Base-by-base conservation (phyloP, 2,329 filamentous ascomycete species). In the Ophiocordyceps camponoti-saundersi region DNA sequence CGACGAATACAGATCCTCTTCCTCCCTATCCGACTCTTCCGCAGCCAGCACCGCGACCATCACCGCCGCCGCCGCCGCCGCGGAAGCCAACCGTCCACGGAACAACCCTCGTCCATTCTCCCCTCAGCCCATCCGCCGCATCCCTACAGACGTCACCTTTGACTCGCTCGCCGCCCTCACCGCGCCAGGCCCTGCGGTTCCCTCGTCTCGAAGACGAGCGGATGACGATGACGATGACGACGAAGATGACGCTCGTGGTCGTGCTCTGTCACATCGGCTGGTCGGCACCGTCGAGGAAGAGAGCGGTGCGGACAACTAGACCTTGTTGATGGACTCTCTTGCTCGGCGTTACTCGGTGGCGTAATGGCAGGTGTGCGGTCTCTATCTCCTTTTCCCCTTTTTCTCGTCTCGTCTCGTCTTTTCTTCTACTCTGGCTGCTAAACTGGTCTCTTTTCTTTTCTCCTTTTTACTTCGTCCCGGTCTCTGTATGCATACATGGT, bases 101-200 rank as follows among this genome's bases (percentile, higher is more conserved):
- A 72, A 70, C 16, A 72, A 70, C 16, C 69, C 72, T 18, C 59
- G 77, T 30, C 77, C 77, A 0, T 81, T 81, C 53, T 78, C 74
- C 16, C 78, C 78, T 2, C 73, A 75, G 54, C 76, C 64, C 22
- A 67, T 68, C 42, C 59, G 66, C 11, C 58, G 65, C 1, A 53
- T 61, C 12, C 62, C 64, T 18, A 65, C 64, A 22, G 66, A 65
- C 34, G 65, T 68, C 32, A 64, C 65, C 29, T 61, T 57, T 46
- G 65, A 67, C 44, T 65, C 63, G 3, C 48, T 67, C 10, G 57
- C 58, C 8, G 61, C 57, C 2, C 51, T 56, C 23, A 49, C 48
- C 3, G 52, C 43, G 11, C 39, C 34, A 12, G 34, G 16, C 8
- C 20, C 34, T 5, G 15, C 34, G 32, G 20, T 7, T 10, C 6